Evolutionary conservation across 805 yeast genomes (phyloP), one percentile per base, ranked within the genome.

Genomic region (Ogataea polymorpha): DNA sequence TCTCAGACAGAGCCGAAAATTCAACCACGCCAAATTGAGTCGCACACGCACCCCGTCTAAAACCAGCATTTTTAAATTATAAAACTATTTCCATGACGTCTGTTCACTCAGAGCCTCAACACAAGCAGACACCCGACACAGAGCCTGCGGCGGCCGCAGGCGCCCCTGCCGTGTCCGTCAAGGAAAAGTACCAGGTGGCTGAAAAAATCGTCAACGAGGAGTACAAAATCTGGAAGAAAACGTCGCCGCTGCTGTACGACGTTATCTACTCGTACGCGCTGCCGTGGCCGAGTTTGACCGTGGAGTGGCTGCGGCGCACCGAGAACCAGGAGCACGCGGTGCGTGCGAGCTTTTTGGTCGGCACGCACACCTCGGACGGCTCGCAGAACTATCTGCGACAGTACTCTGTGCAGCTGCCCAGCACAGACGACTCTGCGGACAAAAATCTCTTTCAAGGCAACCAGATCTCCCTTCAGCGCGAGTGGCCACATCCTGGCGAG

Each of bases 141-240:
- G 23, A n/a, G 33, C 38, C 57, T 44, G 41, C 21, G 9, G 21
- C 21, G 21, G 21, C 9, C 9, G 9, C 21, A 8, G 9, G 10
- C 21, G 45, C 50, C 15, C 16, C 17, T 55, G 61, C 49, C 10
- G 43, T 51, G 27, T 56, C 54, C 12, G 41, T 55, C 33, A 58
- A 49, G 31, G 53, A 57, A 29, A 53, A 71, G 44, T 77, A 75
- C 53, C 80, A 77, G 51, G 65, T 70, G 37, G 68, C 70, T 35
- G 86, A 80, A 53, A 84, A 83, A 55, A 62, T 82, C 8, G 70
- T 73, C 46, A 85, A 85, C 53, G 95, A 85, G 61, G 93, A 85
- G 63, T 84, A 74, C 68, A 78, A 78, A 52, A 75, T 81, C 43
- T 87, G 96, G 96, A 87, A 86, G 59, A 86, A 86, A 55, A 76